Evolutionary conservation across 2,329 filamentous ascomycete species (phyloP).

Genomic region (Ceratocystis destructans): DNA sequence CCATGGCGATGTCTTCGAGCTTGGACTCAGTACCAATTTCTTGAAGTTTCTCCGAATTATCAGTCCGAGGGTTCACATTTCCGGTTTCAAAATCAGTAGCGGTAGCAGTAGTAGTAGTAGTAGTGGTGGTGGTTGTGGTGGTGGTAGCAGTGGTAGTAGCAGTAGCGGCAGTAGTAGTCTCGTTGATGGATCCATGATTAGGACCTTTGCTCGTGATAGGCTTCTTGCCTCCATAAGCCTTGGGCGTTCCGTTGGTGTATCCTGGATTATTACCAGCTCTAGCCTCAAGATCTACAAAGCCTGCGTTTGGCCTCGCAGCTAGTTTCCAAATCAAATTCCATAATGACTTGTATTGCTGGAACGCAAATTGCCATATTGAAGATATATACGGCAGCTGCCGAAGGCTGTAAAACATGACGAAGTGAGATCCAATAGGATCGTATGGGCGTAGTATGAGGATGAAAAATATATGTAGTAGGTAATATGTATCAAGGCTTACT

Average conservation of each 20-base stretch:
- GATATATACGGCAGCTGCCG: constrained; percentile 17
- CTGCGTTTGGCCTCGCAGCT: constrained; percentile 17
- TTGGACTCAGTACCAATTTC: constrained; percentile 13
- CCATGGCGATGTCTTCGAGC: not conserved
- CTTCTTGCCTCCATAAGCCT: constrained; percentile 18
- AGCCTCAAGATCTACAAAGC: constrained; percentile 17
- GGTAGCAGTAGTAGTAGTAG: constrained; percentile 10
- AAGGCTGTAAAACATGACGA: constrained; percentile 17
- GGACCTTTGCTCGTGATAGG: constrained; percentile 19
- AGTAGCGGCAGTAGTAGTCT: constrained; percentile 16
- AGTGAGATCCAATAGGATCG: not conserved
- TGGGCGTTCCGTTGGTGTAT: constrained; percentile 13
- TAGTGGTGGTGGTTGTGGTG: not conserved
- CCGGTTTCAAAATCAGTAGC: not conserved
- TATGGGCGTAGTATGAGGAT: not conserved
- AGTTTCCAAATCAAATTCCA: constrained; percentile 19
- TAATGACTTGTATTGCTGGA: constrained; percentile 19
- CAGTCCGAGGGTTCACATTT: constrained; percentile 16
- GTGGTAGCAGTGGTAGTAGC: constrained; percentile 7
- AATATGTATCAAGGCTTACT: not conserved
- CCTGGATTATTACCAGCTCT: constrained; percentile 11
- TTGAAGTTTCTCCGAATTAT: constrained; percentile 4
- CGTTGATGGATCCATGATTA: constrained; percentile 13
- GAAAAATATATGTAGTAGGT: not conserved
- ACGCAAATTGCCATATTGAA: constrained; percentile 19